A percentile compares a stretch with the other conserved stretches of the same genome.
Evolutionary conservation across 2,329 filamentous ascomycete species (phyloP).

Genomic region (Daldinia eschscholtzii): DNA sequence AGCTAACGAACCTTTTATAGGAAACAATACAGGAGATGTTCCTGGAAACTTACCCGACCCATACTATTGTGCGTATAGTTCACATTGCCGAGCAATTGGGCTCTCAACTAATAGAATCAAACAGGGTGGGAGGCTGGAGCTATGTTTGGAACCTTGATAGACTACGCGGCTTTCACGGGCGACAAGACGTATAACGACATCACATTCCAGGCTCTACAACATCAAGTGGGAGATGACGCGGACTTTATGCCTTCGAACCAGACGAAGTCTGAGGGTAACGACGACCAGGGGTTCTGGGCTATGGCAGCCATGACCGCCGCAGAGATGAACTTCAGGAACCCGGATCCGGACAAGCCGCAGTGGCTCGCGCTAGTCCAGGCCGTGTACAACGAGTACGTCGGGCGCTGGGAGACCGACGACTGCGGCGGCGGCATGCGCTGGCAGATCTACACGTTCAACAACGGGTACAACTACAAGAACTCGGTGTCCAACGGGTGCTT

Average conservation of each 20-base stretch:
- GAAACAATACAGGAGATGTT: conserved; percentile 68
- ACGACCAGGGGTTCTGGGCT: conserved; percentile 72
- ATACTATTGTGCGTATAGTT: conserved; percentile 70
- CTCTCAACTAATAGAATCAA: conserved; percentile 27
- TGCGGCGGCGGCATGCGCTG: conserved; percentile 75
- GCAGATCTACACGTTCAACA: conserved; percentile 74
- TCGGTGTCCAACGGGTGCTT: conserved; percentile 63
- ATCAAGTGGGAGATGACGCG: conserved; percentile 61
- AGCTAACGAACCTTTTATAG: conserved; percentile 45
- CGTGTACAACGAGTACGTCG: conserved; percentile 66
- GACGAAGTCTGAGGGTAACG: conserved; percentile 64
- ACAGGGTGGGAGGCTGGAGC: conserved; percentile 79
- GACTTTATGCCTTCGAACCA: conserved; percentile 65
- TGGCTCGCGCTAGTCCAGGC: conserved; percentile 70
- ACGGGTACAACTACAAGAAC: conserved; percentile 76
- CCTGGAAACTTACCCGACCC: conserved; percentile 69
- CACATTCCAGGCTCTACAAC: conserved; percentile 57
- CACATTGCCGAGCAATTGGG: not conserved
- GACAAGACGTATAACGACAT: conserved; percentile 65
- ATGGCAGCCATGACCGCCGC: conserved; percentile 68
- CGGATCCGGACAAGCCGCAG: conserved; percentile 55
- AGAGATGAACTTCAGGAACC: conserved; percentile 65
- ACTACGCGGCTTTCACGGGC: conserved; percentile 58
- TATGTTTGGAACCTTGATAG: conserved; percentile 66
- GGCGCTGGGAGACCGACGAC: conserved; percentile 63